Evolutionary conservation across 768 basidiomycete genomes (phyloP).

Genomic region (Mrakia blollopis): DNA sequence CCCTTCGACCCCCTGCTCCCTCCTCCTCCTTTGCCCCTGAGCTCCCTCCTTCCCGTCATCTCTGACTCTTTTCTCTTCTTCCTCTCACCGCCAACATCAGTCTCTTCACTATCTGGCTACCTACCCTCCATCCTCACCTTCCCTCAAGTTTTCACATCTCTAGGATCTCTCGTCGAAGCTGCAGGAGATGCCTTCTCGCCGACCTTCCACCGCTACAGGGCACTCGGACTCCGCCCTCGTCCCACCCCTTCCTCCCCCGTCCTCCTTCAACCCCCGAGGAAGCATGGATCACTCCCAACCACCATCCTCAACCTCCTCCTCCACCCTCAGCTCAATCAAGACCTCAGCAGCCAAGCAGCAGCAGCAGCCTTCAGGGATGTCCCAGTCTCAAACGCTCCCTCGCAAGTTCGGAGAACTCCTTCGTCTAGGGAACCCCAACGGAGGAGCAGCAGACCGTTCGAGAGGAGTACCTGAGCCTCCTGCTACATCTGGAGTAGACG

Average conservation of each 20-base stretch:
- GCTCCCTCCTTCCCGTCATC: too few species aligned
- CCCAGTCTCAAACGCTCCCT: slow-evolving; percentile 14
- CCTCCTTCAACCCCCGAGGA: neutral
- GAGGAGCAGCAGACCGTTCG: neutral
- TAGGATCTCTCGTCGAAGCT: too few species aligned
- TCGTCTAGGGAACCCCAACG: neutral
- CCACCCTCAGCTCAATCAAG: neutral
- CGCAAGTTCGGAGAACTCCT: slow-evolving; percentile 15
- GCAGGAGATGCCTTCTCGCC: neutral
- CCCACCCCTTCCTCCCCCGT: neutral
- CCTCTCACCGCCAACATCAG: too few species aligned
- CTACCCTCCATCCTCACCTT: too few species aligned
- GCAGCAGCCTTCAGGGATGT: neutral
- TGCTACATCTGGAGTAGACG: neutral
- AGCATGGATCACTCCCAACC: neutral
- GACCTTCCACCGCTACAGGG: neutral
- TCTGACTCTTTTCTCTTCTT: too few species aligned
- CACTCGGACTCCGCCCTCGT: slow-evolving; percentile 7
- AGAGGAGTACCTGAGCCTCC: neutral
- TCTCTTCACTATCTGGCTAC: too few species aligned
- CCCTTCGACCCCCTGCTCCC: too few species aligned
- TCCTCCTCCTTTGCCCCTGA: too few species aligned
- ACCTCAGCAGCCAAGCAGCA: neutral
- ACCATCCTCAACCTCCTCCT: neutral
- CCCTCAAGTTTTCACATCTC: too few species aligned